Percentiles rank a stretch among this genome's conserved stretches.
phyloP scores from a whole-genome alignment of 164 flowering plant genomes.

The Aristolochia fimbriata region DNA sequence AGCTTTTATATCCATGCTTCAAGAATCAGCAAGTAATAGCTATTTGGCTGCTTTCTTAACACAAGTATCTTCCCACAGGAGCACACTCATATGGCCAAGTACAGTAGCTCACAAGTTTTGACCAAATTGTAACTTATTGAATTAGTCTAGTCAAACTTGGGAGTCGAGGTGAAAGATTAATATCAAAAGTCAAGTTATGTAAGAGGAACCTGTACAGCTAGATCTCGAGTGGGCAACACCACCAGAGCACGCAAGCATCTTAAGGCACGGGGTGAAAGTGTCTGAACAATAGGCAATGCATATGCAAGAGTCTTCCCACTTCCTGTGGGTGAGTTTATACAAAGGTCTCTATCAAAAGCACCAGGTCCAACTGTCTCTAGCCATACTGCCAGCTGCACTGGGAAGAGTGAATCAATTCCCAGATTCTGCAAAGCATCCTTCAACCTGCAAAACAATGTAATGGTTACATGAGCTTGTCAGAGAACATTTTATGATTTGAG shows the following conservation, averaged over 20 bases:
- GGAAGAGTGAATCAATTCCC: conserved; percentile 63
- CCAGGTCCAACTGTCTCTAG: conserved; percentile 91
- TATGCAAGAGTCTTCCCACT: conserved; percentile 90
- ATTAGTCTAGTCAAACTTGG: too few relatives aligned
- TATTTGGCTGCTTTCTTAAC: too few relatives aligned
- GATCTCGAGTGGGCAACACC: conserved; percentile 90
- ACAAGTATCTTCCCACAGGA: too few relatives aligned
- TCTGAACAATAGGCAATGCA: conserved; percentile 84
- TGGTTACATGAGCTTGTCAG: background rate
- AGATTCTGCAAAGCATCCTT: conserved; percentile 48
- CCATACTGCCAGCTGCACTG: conserved; percentile 91
- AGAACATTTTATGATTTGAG: background rate
- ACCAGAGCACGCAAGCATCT: conserved; percentile 78
- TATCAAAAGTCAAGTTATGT: background rate
- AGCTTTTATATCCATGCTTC: background rate
- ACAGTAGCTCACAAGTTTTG: too few relatives aligned
- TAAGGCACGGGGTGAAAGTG: conserved; percentile 49
- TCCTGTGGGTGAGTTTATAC: conserved; percentile 87
- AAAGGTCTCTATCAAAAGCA: conserved; percentile 69
- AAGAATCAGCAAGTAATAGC: background rate
- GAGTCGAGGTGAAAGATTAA: too few relatives aligned
- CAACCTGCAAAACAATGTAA: conserved; percentile 33
- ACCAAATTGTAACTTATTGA: too few relatives aligned
- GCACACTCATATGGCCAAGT: too few relatives aligned
- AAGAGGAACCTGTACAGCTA: conserved; percentile 70